Base-by-base conservation (phyloP, 2,329 filamentous ascomycete species). In the Hypoxylon sp. region DNA sequence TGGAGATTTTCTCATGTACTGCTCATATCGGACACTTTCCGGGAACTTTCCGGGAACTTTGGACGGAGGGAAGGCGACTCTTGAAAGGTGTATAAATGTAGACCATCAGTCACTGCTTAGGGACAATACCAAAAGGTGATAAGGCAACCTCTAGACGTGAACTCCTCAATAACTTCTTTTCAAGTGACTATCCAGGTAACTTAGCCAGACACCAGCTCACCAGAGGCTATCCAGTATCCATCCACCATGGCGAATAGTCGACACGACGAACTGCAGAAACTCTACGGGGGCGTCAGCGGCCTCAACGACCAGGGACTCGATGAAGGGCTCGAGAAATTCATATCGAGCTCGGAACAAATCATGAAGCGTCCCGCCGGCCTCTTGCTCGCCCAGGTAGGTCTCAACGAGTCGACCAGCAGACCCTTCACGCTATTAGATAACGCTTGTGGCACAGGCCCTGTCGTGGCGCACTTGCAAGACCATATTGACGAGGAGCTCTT, bases 391-490 rank as follows among this genome's bases (percentile, higher is more conserved):
- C 69, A 75, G 58, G 74, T 72, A 27, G 71, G 71, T 1, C 62
- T 76, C 13, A 56, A 63, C 46, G 38, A 57, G 3, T 52, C 57
- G 11, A 67, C 65, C 2, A 55, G 48, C 8, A 59, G 59, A 4
- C 75, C 78, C 0, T 70, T 81, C 43, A 43, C 47, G 2, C 62
- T 85, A 20, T 67, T 86, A 9, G 83, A 86, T 55, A 78, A 78
- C 60, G 82, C 80, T 5, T 85, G 83, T 52, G 83, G 83, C 0
- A 74, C 76, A 3, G 83, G 82, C 0, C 74, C 82, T 13, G 72
- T 83, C 10, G 78, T 78, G 1, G 75, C 78, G 7, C 69, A 78
- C 21, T 64, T 84, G 11, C 77, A 82, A 53, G 67, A 67, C 8
- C 67, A 64, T 2, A 56, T 85, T 11, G 61, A 74, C 10, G 69